Conservation (phyloP, 2,329 filamentous ascomycete genomes). For the Aureobasidium sp. region DNA sequence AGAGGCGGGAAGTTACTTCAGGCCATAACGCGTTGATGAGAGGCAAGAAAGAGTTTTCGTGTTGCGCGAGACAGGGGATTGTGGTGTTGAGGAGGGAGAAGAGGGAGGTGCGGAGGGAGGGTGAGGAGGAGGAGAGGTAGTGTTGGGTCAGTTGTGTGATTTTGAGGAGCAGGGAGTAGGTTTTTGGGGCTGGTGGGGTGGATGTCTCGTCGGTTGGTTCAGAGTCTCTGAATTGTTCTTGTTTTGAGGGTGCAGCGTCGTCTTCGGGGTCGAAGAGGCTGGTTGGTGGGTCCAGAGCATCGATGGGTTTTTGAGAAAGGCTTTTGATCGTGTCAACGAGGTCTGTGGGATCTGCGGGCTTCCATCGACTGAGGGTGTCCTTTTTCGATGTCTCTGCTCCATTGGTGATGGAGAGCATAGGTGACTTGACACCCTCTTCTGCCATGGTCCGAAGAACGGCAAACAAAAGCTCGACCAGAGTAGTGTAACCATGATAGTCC, state of each 20-base stretch:
- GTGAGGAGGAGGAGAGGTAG: slow-evolving; percentile 78
- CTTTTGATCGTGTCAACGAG: slow-evolving; percentile 27
- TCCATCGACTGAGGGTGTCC: slow-evolving; percentile 11
- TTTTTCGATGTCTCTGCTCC: slow-evolving; percentile 11
- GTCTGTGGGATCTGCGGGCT: slow-evolving; percentile 32
- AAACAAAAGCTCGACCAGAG: slow-evolving; percentile 79
- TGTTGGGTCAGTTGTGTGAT: slow-evolving; percentile 81
- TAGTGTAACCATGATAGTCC: slow-evolving; percentile 85
- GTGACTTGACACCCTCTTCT: slow-evolving; percentile 62
- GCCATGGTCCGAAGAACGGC: slow-evolving; percentile 73
- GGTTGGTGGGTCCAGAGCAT: slow-evolving; percentile 14
- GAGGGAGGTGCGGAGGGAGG: slow-evolving; percentile 67
- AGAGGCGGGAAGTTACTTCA: slow-evolving; percentile 59
- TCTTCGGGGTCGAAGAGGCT: neutral
- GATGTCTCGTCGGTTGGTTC: slow-evolving; percentile 3
- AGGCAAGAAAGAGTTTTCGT: slow-evolving; percentile 79
- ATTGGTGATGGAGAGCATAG: slow-evolving; percentile 38
- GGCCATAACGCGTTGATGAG: slow-evolving; percentile 89
- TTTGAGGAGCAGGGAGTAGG: slow-evolving; percentile 69
- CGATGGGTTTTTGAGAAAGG: neutral
- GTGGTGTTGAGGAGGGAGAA: slow-evolving; percentile 68
- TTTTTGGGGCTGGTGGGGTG: slow-evolving; percentile 56
- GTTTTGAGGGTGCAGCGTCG: neutral
- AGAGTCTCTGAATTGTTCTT: too few species aligned
- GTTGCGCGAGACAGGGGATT: slow-evolving; percentile 58